These are phyloP conservation scores for Phytophthora boehmeriae DNA, from an alignment of 352 stramenopile species.

Conservation along the genomic window DNA sequence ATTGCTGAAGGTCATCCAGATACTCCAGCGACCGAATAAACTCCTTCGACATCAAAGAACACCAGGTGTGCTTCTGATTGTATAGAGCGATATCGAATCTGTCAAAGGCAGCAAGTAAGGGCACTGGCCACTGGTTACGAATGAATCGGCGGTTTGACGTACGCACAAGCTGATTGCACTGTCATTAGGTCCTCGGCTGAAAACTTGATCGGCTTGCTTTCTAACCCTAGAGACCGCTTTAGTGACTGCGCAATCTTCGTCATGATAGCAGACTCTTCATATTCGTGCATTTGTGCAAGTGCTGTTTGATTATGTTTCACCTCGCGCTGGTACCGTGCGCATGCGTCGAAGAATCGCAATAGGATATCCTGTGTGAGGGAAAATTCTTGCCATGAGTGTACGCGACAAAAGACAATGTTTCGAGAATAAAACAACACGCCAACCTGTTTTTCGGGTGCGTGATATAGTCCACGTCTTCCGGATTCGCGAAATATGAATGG, in stretches of 20 bases:
- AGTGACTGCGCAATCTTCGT: constrained; percentile 12
- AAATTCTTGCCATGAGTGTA: background rate
- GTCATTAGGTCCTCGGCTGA: constrained; percentile 36
- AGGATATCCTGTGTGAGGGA: constrained; percentile 36
- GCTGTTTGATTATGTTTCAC: constrained; percentile 51
- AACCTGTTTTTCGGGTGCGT: constrained; percentile 44
- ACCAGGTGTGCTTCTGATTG: constrained; percentile 44
- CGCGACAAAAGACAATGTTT: background rate
- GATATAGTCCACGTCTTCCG: constrained; percentile 46
- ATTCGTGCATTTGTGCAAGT: constrained; percentile 34
- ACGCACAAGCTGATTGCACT: constrained; percentile 54
- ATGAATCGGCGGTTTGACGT: constrained; percentile 10
- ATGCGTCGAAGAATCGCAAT: constrained; percentile 68
- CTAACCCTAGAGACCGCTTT: constrained; percentile 28
- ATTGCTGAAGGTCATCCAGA: constrained; percentile 49
- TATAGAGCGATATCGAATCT: constrained; percentile 63
- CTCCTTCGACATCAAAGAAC: constrained; percentile 38
- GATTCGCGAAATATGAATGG: constrained; percentile 56
- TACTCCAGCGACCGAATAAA: constrained; percentile 47
- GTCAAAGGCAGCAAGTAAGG: background rate
- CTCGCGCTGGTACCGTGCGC: constrained; percentile 50
- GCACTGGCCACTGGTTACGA: background rate
- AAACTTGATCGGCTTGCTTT: constrained; percentile 31
- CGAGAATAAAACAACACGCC: background rate
- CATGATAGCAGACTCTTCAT: constrained; percentile 35